Percentiles rank a stretch among this genome's conserved stretches.
These are phyloP conservation scores for Hortaea werneckii DNA, from an alignment of 2,329 filamentous ascomycete species.

Conservation along the genomic window DNA sequence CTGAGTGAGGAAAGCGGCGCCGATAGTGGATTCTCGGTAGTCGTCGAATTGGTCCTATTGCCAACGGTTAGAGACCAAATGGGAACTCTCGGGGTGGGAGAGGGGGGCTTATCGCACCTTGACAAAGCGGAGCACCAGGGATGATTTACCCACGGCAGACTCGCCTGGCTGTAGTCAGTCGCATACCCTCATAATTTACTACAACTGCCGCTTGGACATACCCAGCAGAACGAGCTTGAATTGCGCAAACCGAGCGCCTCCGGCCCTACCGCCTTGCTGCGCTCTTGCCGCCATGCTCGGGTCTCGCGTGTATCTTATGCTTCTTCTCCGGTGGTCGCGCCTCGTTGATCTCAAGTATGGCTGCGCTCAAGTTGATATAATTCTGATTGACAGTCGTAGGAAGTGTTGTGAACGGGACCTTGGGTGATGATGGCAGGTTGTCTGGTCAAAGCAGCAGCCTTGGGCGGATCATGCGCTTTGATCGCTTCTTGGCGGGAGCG, in stretches of 20 bases:
- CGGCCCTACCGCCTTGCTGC: slow-evolving; percentile 57
- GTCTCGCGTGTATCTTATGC: not conserved
- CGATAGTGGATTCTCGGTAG: slow-evolving; percentile 96
- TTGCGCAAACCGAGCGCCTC: slow-evolving; percentile 77
- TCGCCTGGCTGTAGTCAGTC: slow-evolving; percentile 48
- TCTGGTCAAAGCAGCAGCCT: not conserved
- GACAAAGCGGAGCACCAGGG: slow-evolving; percentile 93
- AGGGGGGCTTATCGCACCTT: slow-evolving; percentile 54
- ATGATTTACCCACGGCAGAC: slow-evolving; percentile 99
- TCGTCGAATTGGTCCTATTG: slow-evolving; percentile 93
- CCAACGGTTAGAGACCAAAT: not conserved
- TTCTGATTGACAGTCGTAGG: not conserved
- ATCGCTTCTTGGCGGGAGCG: not conserved
- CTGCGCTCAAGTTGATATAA: not conserved
- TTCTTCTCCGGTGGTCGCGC: not conserved
- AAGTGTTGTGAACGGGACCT: not conserved
- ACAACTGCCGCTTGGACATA: slow-evolving; percentile 37
- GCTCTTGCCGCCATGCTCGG: slow-evolving; percentile 71
- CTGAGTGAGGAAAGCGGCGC: slow-evolving; percentile 96
- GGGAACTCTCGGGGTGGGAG: not conserved
- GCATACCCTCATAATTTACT: not conserved
- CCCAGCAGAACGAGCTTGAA: slow-evolving; percentile 97
- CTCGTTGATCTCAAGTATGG: not conserved
- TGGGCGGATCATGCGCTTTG: not conserved
- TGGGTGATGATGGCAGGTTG: not conserved